Base-by-base conservation (phyloP, 1,139 yeast species). In the Magnusiomyces tetraspermus region DNA sequence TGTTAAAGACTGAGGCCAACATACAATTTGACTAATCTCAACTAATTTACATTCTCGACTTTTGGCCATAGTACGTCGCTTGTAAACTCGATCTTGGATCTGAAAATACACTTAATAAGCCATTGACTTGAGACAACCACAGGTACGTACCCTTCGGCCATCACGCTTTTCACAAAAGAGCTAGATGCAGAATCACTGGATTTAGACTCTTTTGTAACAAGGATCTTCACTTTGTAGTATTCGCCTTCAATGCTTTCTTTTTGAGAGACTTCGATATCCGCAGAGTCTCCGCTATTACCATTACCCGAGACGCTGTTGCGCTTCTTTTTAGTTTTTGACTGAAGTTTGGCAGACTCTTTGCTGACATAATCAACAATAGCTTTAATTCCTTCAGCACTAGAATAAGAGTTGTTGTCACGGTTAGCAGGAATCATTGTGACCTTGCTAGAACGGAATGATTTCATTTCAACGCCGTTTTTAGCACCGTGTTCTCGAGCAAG, bases 111-210 rank as follows among this genome's bases (percentile, higher is more conserved):
- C 58, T 64, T 15, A n/a, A 42, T 11, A 10, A 26, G 15, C 55
- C 60, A 15, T 52, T 58, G 36, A 60, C 52, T 23, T 55, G 60
- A n/a, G 72, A 74, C 40, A 71, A 60, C 52, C 2, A 57, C 58
- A 38, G 61, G 53, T 10, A 60, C 60, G 48, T 46, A 54, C 6
- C 59, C 24, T 11, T 57, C 46, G 3, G 48, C 41, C 10, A 50
- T 53, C 17, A 51, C 49, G 2, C 53, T 30, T 30, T 53, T 21
- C 11, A 36, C 17, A 36, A 36, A 36, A 5, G 40, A n/a, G 6
- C 15, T 36, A n/a, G 5, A 10, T 5, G 40, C 19, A 13, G 15
- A 13, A 17, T n/a, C 19, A 36, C 19, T n/a, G 19, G 40, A 36
- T 17, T 8, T 10, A 17, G 15, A 13, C 19, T 8, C 17, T n/a